Percentiles rank a stretch among this genome's conserved stretches.
Conservation (phyloP, 352 stramenopile species). For the Blastocystis sp. region DNA sequence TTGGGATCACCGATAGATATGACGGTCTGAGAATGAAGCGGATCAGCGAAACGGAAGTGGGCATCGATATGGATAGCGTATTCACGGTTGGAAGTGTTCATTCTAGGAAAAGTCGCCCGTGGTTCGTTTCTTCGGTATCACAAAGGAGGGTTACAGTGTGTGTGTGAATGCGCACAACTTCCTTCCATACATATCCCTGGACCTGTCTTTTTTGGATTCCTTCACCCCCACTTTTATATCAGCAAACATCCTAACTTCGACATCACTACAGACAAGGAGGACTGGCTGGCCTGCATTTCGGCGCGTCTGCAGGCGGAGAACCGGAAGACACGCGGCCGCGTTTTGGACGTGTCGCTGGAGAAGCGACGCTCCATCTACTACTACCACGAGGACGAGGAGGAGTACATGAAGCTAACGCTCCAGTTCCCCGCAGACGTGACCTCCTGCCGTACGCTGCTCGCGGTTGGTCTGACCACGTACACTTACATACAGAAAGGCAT, state of each 20-base stretch:
- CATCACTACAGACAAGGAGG: slow-evolving; percentile 62
- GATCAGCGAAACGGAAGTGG: not conserved
- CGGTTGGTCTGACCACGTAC: slow-evolving; percentile 81
- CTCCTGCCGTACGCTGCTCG: slow-evolving; percentile 63
- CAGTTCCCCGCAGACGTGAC: slow-evolving; percentile 29
- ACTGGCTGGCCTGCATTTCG: slow-evolving; percentile 69
- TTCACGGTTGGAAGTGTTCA: slow-evolving; percentile 26
- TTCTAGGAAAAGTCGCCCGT: slow-evolving; percentile 71
- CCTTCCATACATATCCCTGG: slow-evolving; percentile 73
- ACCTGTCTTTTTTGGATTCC: slow-evolving; percentile 63
- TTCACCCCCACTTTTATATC: slow-evolving; percentile 54
- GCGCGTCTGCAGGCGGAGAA: slow-evolving; percentile 58
- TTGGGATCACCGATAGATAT: slow-evolving; percentile 36
- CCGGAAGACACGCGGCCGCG: not conserved
- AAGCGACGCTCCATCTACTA: slow-evolving; percentile 61
- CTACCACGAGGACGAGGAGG: slow-evolving; percentile 57
- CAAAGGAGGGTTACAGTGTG: slow-evolving; percentile 81
- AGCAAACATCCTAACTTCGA: slow-evolving; percentile 61
- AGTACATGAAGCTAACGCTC: slow-evolving; percentile 60
- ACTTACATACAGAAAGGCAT: slow-evolving; percentile 71
- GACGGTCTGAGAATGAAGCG: slow-evolving; percentile 53
- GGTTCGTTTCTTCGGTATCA: slow-evolving; percentile 90
- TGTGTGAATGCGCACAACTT: slow-evolving; percentile 92
- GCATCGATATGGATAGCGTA: slow-evolving; percentile 30
- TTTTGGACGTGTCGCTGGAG: slow-evolving; percentile 44